phyloP scores from a whole-genome alignment of 768 basidiomycete genomes.

The Collybia sp. region DNA sequence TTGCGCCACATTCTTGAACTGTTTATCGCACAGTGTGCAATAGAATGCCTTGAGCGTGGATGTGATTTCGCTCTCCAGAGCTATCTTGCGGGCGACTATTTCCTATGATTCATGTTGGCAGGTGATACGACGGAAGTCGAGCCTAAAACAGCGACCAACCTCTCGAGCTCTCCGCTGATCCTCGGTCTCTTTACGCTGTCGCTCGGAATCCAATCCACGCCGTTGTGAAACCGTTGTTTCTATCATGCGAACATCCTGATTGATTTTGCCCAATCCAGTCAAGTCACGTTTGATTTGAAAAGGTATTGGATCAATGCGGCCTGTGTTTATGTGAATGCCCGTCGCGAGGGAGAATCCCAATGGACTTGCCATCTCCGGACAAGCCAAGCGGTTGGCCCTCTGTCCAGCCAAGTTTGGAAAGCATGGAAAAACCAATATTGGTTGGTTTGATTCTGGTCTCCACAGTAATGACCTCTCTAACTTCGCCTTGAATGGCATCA shows the following conservation, averaged over 20 bases:
- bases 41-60: slow-evolving; percentile 71
- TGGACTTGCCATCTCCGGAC: slow-evolving; percentile 61
- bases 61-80: slow-evolving; percentile 64
- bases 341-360: not conserved
- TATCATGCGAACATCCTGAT: slow-evolving; percentile 78
- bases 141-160: slow-evolving; percentile 31
- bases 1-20: slow-evolving; percentile 81
- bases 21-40: slow-evolving; percentile 81
- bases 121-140: not conserved
- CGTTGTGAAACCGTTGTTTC: slow-evolving; percentile 83
- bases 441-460: slow-evolving; percentile 75
- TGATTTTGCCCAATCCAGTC: slow-evolving; percentile 76
- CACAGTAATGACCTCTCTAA: slow-evolving; percentile 69
- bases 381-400: slow-evolving; percentile 77
- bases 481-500: slow-evolving; percentile 47
- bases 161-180: slow-evolving; percentile 72
- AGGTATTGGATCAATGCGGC: slow-evolving; percentile 79
- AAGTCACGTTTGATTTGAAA: slow-evolving; percentile 75
- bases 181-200: slow-evolving; percentile 74
- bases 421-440: slow-evolving; percentile 79
- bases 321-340: slow-evolving; percentile 28
- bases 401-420: slow-evolving; percentile 78
- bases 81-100: slow-evolving; percentile 56
- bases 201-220: slow-evolving; percentile 75
- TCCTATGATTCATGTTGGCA: slow-evolving; percentile 37